Percentiles rank a stretch among this genome's conserved stretches.
Evolutionary conservation across 139 green algal species (phyloP).

Genomic region (Chlamydomonas sp.): DNA sequence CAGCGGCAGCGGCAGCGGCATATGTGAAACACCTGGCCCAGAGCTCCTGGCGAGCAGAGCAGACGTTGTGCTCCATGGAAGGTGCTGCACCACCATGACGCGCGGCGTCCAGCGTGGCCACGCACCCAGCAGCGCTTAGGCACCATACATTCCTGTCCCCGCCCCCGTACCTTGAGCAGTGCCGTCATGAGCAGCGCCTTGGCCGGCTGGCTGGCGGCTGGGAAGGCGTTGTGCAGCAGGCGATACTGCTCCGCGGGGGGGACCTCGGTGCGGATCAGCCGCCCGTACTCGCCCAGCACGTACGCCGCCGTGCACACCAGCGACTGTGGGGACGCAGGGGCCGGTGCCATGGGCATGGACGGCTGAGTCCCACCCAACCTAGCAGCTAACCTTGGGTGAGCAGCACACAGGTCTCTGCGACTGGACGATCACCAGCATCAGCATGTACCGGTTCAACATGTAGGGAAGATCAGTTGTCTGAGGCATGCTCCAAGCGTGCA

Average conservation of each 20-base stretch:
- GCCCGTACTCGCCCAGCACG: constrained; percentile 93
- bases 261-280: constrained; percentile 62
- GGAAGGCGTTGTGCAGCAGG: constrained; percentile 83
- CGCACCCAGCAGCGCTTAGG: constrained; percentile 47
- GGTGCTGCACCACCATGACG: not conserved
- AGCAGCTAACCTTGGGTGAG: too few species aligned
- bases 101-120: constrained; percentile 9
- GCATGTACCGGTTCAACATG: too few species aligned
- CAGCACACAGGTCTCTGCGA: too few species aligned
- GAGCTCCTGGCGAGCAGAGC: too few species aligned
- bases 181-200: constrained; percentile 87
- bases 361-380: not conserved
- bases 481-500: too few species aligned
- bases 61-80: too few species aligned
- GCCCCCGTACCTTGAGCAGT: constrained; percentile 72
- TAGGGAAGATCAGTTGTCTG: too few species aligned
- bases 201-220: constrained; percentile 64
- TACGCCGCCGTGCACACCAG: constrained; percentile 84
- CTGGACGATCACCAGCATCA: too few species aligned
- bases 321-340: constrained; percentile 33
- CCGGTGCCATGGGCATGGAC: too few species aligned
- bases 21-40: too few species aligned
- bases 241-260: constrained; percentile 78
- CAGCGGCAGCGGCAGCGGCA: not conserved
- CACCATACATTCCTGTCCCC: not conserved